phyloP scores from a whole-genome alignment of 495 filamentous ascomycete species.

The Lepidopterella palustris region DNA sequence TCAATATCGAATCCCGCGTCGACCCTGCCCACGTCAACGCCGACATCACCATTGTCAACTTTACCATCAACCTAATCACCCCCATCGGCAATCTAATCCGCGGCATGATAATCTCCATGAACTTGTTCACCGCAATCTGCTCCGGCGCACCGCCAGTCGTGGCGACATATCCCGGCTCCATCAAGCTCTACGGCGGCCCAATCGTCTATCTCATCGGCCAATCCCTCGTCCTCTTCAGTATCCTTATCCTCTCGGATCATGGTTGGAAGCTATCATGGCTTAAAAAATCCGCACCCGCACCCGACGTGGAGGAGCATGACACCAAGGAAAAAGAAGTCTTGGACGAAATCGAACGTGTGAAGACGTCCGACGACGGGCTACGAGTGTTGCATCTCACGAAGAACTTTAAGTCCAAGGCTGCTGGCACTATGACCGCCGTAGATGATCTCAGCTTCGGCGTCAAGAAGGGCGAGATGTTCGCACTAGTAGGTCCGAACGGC shows the following conservation, averaged over 20 bases:
- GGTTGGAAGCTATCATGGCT: constrained; percentile 50
- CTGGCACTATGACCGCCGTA: constrained; percentile 30
- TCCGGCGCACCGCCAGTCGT: constrained; percentile 46
- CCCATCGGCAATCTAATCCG: constrained; percentile 64
- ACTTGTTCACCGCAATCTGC: constrained; percentile 70
- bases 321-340: constrained; percentile 43
- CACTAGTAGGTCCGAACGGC: constrained; percentile 35
- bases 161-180: constrained; percentile 60
- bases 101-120: constrained; percentile 65
- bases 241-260: constrained; percentile 67
- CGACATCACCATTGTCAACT: constrained; percentile 57
- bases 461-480: constrained; percentile 32
- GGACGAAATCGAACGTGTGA: constrained; percentile 44
- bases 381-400: constrained; percentile 45
- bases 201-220: constrained; percentile 72
- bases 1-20: constrained; percentile 61
- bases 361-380: constrained; percentile 55
- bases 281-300: constrained; percentile 29
- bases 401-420: constrained; percentile 24
- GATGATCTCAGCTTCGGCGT: constrained; percentile 38
- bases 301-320: constrained; percentile 44
- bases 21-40: constrained; percentile 54
- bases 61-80: constrained; percentile 57
- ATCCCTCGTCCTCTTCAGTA: constrained; percentile 54
- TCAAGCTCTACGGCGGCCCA: constrained; percentile 69